These are phyloP conservation scores for Pseudogymnoascus sp. DNA, from an alignment of 2,329 filamentous ascomycete species.

Conservation along the genomic window DNA sequence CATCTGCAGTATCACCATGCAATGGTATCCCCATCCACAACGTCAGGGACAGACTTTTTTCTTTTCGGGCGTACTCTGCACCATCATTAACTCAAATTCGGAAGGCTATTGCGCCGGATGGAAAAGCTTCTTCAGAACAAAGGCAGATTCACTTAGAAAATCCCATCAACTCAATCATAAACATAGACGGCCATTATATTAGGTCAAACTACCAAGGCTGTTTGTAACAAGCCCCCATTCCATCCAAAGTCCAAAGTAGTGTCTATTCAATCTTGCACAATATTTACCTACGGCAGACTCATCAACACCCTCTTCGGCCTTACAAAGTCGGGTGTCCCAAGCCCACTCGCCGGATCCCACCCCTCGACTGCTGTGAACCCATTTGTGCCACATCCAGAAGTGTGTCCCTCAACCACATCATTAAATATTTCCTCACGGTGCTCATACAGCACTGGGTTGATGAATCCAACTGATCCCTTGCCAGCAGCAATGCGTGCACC, in stretches of 20 bases:
- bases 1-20: too few relatives aligned
- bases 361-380: conserved; percentile 26
- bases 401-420: conserved; percentile 27
- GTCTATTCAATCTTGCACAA: background rate
- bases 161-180: background rate
- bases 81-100: too few relatives aligned
- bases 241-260: background rate
- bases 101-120: too few relatives aligned
- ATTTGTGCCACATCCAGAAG: conserved; percentile 26
- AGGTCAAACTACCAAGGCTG: background rate
- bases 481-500: conserved; percentile 29
- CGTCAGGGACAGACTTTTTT: too few relatives aligned
- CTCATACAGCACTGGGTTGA: conserved; percentile 29
- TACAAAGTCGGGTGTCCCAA: conserved; percentile 26
- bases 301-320: conserved; percentile 22
- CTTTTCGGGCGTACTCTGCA: too few relatives aligned
- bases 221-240: background rate
- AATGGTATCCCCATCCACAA: too few relatives aligned
- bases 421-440: conserved; percentile 23
- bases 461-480: conserved; percentile 31
- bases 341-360: conserved; percentile 30
- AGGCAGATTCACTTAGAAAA: too few relatives aligned
- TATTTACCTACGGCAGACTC: conserved; percentile 18
- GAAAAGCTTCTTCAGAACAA: too few relatives aligned
- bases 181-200: background rate